These are phyloP conservation scores for Penicillium sp. DNA, from an alignment of 2,329 filamentous ascomycete genomes.

Conservation along the genomic window DNA sequence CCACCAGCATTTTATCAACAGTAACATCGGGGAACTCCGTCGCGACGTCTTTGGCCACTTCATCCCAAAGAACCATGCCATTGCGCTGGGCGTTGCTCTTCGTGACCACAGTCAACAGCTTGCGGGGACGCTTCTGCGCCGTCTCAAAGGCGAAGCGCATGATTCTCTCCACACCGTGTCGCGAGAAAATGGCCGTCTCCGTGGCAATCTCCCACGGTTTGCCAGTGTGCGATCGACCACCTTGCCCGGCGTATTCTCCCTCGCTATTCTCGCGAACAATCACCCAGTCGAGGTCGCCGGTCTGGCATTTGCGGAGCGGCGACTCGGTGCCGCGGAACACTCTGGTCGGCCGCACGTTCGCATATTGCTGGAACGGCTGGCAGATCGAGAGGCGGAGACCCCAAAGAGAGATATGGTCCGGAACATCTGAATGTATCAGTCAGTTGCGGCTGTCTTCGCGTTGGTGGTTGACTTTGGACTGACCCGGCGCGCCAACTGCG, in stretches of 20 bases:
- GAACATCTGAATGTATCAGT: slow-evolving; percentile 48
- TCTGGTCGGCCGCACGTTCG: slow-evolving; percentile 64
- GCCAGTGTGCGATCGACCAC: slow-evolving; percentile 59
- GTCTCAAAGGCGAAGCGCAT: slow-evolving; percentile 64
- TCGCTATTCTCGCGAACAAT: slow-evolving; percentile 66
- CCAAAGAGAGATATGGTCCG: slow-evolving; percentile 67
- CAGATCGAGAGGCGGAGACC: slow-evolving; percentile 64
- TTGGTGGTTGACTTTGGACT: neutral
- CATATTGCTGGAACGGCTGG: slow-evolving; percentile 65
- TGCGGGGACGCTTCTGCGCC: slow-evolving; percentile 56
- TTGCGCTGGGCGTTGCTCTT: slow-evolving; percentile 66
- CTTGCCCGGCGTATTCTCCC: slow-evolving; percentile 64
- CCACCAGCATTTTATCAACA: slow-evolving; percentile 64
- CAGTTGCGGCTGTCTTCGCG: neutral
- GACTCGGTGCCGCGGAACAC: slow-evolving; percentile 60
- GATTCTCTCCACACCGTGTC: slow-evolving; percentile 57
- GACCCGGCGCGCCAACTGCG: slow-evolving; percentile 61
- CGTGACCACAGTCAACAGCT: slow-evolving; percentile 61
- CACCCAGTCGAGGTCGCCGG: slow-evolving; percentile 64
- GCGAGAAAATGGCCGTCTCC: slow-evolving; percentile 63
- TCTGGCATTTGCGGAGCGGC: slow-evolving; percentile 53
- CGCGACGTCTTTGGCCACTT: slow-evolving; percentile 55
- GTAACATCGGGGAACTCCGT: slow-evolving; percentile 60
- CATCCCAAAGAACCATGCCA: slow-evolving; percentile 67
- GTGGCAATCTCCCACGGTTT: slow-evolving; percentile 60